phyloP scores from a whole-genome alignment of 768 basidiomycete genomes.

The Amanita brunnescens region DNA sequence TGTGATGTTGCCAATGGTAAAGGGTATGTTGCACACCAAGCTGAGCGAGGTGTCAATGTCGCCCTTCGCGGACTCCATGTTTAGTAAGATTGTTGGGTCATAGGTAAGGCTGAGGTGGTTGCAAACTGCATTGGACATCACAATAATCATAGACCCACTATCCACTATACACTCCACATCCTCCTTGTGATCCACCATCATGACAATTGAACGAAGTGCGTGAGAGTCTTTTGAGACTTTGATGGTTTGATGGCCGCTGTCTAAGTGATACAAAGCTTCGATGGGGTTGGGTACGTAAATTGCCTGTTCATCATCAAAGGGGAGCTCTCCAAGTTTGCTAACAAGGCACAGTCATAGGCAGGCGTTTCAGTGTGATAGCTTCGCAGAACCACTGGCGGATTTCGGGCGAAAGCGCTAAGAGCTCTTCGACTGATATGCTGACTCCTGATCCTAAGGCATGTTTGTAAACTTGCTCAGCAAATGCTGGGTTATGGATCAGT shows the following conservation, averaged over 20 bases:
- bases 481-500: conserved; percentile 13
- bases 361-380: too few species aligned
- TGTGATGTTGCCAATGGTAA: background rate
- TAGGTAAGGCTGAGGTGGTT: conserved; percentile 10
- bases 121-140: conserved; percentile 16
- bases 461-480: conserved; percentile 10
- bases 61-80: background rate
- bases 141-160: conserved; percentile 18
- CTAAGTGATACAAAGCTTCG: too few species aligned
- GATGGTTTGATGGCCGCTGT: too few species aligned
- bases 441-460: conserved; percentile 8
- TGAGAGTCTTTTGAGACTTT: too few species aligned
- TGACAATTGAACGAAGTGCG: too few species aligned
- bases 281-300: too few species aligned
- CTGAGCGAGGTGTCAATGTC: background rate
- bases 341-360: too few species aligned
- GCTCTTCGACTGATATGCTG: conserved; percentile 14
- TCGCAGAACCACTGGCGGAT: too few species aligned
- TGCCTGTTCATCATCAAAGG: too few species aligned
- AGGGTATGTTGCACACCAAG: background rate
- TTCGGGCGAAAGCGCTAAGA: conserved; percentile 15
- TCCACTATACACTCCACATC: conserved; percentile 18
- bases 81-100: conserved; percentile 12
- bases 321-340: too few species aligned
- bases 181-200: too few species aligned